Conservation (phyloP, 306 rosid genomes). For the Luffa acutangula region DNA sequence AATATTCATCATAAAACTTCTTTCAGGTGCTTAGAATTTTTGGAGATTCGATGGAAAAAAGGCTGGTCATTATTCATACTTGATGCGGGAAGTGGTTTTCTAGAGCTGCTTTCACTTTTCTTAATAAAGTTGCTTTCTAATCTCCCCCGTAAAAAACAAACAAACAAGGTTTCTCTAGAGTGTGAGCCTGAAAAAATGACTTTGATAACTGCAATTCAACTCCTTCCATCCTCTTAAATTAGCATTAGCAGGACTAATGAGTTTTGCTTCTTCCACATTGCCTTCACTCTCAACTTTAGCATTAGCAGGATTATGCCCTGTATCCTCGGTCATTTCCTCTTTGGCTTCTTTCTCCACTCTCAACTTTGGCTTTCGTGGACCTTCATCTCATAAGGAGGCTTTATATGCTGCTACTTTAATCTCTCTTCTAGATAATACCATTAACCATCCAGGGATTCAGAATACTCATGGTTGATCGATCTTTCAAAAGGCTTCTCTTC, state of each 20-base stretch:
- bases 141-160: background rate
- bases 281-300: no score
- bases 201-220: background rate
- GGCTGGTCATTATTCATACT: background rate
- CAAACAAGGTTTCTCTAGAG: background rate
- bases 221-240: background rate
- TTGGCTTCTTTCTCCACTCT: no score
- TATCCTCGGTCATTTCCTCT: no score
- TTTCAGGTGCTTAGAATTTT: background rate
- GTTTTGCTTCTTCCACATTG: background rate
- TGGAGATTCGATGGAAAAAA: background rate
- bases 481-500: no score
- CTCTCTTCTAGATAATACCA: no score
- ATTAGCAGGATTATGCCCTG: background rate
- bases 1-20: background rate
- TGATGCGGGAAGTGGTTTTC: background rate
- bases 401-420: no score
- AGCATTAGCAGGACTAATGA: background rate
- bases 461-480: no score
- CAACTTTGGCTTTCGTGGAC: no score
- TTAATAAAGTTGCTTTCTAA: background rate
- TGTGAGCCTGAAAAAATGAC: background rate
- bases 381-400: no score
- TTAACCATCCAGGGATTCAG: no score
- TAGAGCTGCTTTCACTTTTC: background rate